A percentile compares a stretch with the other conserved stretches of the same genome.
Evolutionary conservation across 2,329 filamentous ascomycete species (phyloP).

Genomic region (Colletotrichum eleusines): DNA sequence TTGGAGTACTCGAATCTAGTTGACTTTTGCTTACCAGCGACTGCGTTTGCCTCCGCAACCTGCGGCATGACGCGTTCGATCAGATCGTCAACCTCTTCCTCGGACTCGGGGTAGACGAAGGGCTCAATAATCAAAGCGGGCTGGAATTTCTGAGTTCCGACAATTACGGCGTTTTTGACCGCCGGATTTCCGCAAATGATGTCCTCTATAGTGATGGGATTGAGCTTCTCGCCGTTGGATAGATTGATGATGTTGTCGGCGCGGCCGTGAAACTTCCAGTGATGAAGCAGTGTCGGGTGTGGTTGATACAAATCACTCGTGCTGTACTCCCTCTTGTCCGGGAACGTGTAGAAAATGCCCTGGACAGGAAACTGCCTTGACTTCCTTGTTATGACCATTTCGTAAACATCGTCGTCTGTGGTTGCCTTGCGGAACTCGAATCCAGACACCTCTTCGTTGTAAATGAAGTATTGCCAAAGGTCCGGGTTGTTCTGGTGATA

Average conservation of each 20-base stretch:
- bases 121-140: constrained; percentile 63
- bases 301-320: constrained; percentile 58
- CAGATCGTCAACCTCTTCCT: constrained; percentile 46
- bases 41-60: constrained; percentile 57
- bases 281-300: constrained; percentile 53
- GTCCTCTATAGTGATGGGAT: constrained; percentile 57
- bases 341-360: constrained; percentile 58
- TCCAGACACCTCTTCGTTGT: constrained; percentile 56
- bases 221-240: constrained; percentile 64
- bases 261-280: constrained; percentile 51
- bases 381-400: constrained; percentile 55
- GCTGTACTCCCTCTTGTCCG: constrained; percentile 52
- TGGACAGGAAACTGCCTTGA: constrained; percentile 50
- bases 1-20: too few species aligned
- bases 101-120: constrained; percentile 44
- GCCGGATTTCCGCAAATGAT: constrained; percentile 54
- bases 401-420: constrained; percentile 50
- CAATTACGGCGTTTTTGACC: constrained; percentile 58
- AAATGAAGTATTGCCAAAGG: constrained; percentile 37
- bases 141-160: constrained; percentile 60
- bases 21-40: constrained; percentile 17
- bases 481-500: constrained; percentile 52
- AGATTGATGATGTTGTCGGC: constrained; percentile 60
- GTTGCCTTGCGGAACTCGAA: constrained; percentile 53
- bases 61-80: constrained; percentile 59